These are phyloP conservation scores for Penicillium bialowiezense DNA, from an alignment of 495 filamentous ascomycete species.

Conservation along the genomic window DNA sequence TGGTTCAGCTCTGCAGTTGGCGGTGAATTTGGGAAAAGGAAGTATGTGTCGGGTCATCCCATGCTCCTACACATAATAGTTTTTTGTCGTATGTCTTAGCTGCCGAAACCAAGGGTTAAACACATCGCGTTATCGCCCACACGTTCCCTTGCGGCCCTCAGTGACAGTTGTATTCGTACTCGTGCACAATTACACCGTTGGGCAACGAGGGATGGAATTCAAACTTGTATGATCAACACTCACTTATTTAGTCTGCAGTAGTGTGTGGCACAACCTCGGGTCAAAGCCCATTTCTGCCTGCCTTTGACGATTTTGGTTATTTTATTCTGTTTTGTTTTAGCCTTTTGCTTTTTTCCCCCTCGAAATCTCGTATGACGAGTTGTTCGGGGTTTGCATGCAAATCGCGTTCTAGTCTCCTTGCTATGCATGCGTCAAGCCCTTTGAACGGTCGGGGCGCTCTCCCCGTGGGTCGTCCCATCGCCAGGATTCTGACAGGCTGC, in stretches of 20 bases:
- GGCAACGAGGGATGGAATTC: slow-evolving; percentile 16
- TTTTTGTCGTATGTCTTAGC: no score
- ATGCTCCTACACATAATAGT: no score
- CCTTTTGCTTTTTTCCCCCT: no score
- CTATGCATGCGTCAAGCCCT: no score
- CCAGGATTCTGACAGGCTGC: no score
- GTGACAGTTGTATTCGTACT: not conserved
- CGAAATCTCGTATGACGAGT: no score
- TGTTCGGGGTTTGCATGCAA: no score
- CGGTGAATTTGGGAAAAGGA: not conserved
- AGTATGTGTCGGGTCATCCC: not conserved
- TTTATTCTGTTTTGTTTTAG: no score
- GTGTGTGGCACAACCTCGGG: slow-evolving; percentile 1
- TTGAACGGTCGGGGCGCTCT: no score
- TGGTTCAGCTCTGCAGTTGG: slow-evolving; percentile 3
- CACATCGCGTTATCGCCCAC: not conserved
- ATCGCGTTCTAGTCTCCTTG: no score
- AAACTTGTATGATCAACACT: slow-evolving; percentile 9
- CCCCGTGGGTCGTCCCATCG: no score
- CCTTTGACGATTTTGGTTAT: not conserved
- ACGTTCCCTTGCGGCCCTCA: not conserved
- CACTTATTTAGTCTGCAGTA: slow-evolving; percentile 17
- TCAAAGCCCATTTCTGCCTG: not conserved
- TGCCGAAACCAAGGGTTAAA: no score
- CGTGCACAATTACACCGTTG: slow-evolving; percentile 9